Base-by-base conservation (phyloP, 148 eudicot genomes). In the Heliosperma pusillum region DNA sequence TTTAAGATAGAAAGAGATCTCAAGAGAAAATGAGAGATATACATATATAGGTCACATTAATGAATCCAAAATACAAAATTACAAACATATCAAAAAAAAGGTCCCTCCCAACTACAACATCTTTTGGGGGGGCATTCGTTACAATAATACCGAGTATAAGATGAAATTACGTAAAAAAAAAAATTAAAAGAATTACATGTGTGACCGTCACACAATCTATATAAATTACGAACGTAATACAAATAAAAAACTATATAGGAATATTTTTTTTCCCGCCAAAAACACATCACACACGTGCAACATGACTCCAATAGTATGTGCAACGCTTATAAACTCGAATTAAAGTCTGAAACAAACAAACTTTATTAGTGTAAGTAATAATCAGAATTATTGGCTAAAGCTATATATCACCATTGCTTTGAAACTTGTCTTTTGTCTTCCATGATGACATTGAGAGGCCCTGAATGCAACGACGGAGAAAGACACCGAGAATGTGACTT, bases 51-150 rank as follows among this genome's bases (percentile, higher is more conserved):
- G 53, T 79, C 66, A 73, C 5, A 66, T 73, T 79, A 2, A 79
- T 78, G 67, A 66, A 25, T 73, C 69, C 77, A 79, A 73, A 36
- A 78, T 79, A 74, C 81, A 73, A 79, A 73, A 36, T 72, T 79
- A 74, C 81, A 73, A 67, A 66, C 69, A 66, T 74, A 59, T 59
- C 25, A 68, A 27, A 59, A 20, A 10, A 58, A 68, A 69, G 70
- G 65, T 74, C 74, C 82, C 76, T 66, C 56, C 73, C 74, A 24
- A 30, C 7, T 19, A 61, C 70, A 70, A 69, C 74, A n/a, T n/a
- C n/a, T 13, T 65, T 60, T 29, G 7, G 10, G 45, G 69, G 77
- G 57, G 30, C 78, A 60, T 69, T 67, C 44, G 16, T 59, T 40
- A 60, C 6, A 17, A 2, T 17, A 47, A 47, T 59, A 69, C 27